Evolutionary conservation across 305 asterid species (phyloP).

Genomic region (Rubia occidens): DNA sequence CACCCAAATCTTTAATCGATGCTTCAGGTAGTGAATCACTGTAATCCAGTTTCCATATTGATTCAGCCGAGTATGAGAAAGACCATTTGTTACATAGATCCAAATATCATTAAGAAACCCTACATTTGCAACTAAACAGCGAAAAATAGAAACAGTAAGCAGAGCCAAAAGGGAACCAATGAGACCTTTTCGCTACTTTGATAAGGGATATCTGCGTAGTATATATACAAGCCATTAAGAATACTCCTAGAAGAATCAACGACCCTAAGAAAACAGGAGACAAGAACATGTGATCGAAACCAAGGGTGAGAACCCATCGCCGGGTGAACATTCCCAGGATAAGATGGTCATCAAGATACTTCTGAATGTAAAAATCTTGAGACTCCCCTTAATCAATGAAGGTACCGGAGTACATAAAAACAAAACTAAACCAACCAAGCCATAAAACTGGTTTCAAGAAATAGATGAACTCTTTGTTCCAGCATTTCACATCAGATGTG

Average conservation of each 20-base stretch:
- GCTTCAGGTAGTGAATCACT: conserved; percentile 59
- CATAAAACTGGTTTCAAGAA: not conserved
- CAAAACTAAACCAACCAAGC: not conserved
- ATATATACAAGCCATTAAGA: conserved; percentile 79
- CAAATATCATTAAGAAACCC: conserved; percentile 2
- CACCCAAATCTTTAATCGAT: conserved; percentile 63
- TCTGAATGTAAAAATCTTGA: conserved; percentile 56
- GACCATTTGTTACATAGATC: conserved; percentile 51
- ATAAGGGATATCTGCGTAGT: conserved; percentile 71
- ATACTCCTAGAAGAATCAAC: conserved; percentile 56
- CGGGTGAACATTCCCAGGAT: conserved; percentile 54
- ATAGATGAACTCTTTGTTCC: not conserved
- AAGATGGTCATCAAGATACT: conserved; percentile 63
- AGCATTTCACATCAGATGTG: not conserved
- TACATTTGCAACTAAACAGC: not conserved
- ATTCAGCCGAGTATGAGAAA: conserved; percentile 54
- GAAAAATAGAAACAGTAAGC: conserved; percentile 7
- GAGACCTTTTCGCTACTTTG: conserved; percentile 81
- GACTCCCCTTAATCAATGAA: conserved; percentile 62
- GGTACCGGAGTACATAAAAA: conserved; percentile 39
- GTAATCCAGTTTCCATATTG: conserved; percentile 56
- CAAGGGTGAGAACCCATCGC: conserved; percentile 76
- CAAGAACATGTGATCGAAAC: conserved; percentile 80
- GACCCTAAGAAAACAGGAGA: conserved; percentile 70
- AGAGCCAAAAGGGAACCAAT: conserved; percentile 6